phyloP scores from a whole-genome alignment of 768 basidiomycete species.

The Suillus sp. region DNA sequence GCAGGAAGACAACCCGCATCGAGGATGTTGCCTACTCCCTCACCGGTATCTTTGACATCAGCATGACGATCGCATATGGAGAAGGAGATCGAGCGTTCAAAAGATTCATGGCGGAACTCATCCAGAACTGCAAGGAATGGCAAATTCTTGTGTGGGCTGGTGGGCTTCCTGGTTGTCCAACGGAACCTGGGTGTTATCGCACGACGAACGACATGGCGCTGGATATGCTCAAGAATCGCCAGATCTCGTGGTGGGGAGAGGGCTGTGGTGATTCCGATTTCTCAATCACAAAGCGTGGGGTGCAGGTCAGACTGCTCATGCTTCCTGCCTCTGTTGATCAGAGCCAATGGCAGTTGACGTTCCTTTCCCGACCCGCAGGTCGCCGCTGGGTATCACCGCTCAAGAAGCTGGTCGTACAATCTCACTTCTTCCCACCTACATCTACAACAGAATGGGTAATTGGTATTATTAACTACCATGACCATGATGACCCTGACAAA shows the following conservation, averaged over 20 bases:
- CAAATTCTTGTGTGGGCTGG: slow-evolving; percentile 13
- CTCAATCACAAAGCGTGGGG: slow-evolving; percentile 12
- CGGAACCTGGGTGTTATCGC: not conserved
- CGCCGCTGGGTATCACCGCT: not conserved
- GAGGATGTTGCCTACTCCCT: slow-evolving; percentile 24
- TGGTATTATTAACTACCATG: slow-evolving; percentile 5
- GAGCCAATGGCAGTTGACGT: slow-evolving; percentile 5
- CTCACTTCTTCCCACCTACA: not conserved
- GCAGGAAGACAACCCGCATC: slow-evolving; percentile 19
- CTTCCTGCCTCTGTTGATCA: not conserved
- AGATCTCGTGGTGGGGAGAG: slow-evolving; percentile 9
- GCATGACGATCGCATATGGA: slow-evolving; percentile 20
- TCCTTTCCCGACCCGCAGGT: not conserved
- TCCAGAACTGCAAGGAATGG: slow-evolving; percentile 16
- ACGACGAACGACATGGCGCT: not conserved
- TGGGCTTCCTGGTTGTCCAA: slow-evolving; percentile 3
- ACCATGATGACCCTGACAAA: not conserved
- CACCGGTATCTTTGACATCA: slow-evolving; percentile 19
- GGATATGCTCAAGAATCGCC: slow-evolving; percentile 7
- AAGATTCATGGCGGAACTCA: slow-evolving; percentile 15
- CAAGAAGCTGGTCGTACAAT: slow-evolving; percentile 1
- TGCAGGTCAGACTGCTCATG: slow-evolving; percentile 13
- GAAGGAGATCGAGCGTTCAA: slow-evolving; percentile 21
- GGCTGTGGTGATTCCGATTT: slow-evolving; percentile 7
- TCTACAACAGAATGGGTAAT: slow-evolving; percentile 10